Evolutionary conservation across 1,284 basidiomycete genomes (phyloP).

Genomic region (Cutaneotrichosporon daszewskae): DNA sequence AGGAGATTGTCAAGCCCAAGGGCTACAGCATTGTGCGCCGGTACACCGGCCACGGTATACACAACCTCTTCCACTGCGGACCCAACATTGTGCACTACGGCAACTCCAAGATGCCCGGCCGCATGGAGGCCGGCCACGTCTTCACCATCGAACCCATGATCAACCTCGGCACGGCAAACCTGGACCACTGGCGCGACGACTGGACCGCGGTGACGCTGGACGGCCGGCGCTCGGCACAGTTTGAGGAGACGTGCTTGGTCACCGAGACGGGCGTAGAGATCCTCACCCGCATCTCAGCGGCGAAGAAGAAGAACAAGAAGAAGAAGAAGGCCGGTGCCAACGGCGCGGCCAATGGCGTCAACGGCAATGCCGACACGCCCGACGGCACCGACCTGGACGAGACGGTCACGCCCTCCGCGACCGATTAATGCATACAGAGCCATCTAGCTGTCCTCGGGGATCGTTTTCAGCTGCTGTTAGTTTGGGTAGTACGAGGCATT

Average conservation of each 20-base stretch:
- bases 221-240: conserved; percentile 85
- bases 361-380: conserved; percentile 4
- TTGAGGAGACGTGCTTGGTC: conserved; percentile 88
- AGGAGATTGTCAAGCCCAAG: conserved; percentile 70
- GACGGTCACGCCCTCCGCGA: conserved; percentile 17
- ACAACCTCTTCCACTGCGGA: conserved; percentile 55
- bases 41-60: conserved; percentile 88
- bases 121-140: conserved; percentile 48
- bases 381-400: conserved; percentile 10
- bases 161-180: conserved; percentile 62
- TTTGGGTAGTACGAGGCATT: conserved; percentile 34
- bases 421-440: conserved; percentile 13
- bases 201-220: conserved; percentile 91
- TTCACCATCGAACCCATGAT: conserved; percentile 67
- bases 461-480: conserved; percentile 37
- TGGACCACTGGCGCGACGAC: conserved; percentile 51
- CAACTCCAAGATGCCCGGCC: conserved; percentile 47
- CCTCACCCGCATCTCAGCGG: conserved; percentile 57
- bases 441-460: conserved; percentile 27
- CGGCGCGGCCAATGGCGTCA: conserved; percentile 9
- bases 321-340: conserved; percentile 28
- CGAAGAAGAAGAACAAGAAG: conserved; percentile 40
- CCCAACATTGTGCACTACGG: conserved; percentile 50
- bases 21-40: conserved; percentile 78
- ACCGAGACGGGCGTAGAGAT: conserved; percentile 88